phyloP scores from a whole-genome alignment of 169 alveolate species.

The Eimeria sp. region DNA sequence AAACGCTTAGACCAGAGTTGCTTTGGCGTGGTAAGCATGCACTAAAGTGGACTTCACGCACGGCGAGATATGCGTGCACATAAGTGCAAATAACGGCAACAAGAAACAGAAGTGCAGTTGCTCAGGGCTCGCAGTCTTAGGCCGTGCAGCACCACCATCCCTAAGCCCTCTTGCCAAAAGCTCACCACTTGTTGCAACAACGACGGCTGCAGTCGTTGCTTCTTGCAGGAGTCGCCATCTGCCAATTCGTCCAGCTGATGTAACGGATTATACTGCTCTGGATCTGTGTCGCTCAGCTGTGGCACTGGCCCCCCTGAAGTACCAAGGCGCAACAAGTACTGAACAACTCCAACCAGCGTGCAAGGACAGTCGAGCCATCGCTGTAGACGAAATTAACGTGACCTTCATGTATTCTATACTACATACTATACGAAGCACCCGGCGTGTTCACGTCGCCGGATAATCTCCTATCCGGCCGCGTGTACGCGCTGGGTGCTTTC shows the following conservation, averaged over 20 bases:
- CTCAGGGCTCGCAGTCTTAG: neutral
- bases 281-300: slow-evolving; percentile 79
- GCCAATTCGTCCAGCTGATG: slow-evolving; percentile 79
- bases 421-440: no score
- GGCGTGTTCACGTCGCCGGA: no score
- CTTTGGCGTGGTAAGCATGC: neutral
- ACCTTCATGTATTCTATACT: neutral
- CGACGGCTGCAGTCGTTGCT: slow-evolving; percentile 65
- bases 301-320: slow-evolving; percentile 77
- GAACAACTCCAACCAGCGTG: neutral
- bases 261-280: slow-evolving; percentile 69
- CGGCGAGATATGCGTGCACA: neutral
- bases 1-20: neutral
- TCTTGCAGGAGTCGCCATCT: slow-evolving; percentile 74
- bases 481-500: neutral
- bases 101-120: neutral
- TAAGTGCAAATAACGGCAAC: neutral
- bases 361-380: neutral
- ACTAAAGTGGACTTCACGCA: neutral
- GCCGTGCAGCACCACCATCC: neutral
- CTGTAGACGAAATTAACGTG: neutral
- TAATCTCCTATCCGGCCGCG: neutral
- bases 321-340: neutral
- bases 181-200: slow-evolving; percentile 61
- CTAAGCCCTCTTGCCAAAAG: neutral